Evolutionary conservation across 352 stramenopile genomes (phyloP).

Genomic region (Blastocystis sp.): DNA sequence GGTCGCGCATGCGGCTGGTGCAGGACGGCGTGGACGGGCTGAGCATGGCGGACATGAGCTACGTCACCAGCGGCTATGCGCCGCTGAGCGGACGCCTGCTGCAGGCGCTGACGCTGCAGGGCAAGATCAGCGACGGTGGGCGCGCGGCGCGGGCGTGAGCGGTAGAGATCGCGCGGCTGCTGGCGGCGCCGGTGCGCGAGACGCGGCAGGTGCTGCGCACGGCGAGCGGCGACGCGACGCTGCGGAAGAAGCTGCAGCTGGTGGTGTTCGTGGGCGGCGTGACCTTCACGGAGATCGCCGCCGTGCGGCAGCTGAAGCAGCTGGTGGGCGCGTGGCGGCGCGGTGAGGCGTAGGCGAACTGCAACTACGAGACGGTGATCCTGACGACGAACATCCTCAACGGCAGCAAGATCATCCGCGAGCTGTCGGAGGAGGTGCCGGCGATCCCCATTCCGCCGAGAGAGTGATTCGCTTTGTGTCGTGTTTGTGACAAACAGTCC

Average conservation of each 20-base stretch:
- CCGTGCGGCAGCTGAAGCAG: constrained; percentile 59
- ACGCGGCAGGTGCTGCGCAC: background rate
- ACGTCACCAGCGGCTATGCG: constrained; percentile 64
- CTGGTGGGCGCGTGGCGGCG: background rate
- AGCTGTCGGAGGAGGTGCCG: background rate
- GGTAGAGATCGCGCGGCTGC: constrained; percentile 55
- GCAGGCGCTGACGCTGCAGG: constrained; percentile 26
- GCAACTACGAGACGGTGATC: constrained; percentile 39
- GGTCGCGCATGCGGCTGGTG: constrained; percentile 44
- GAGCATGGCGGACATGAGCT: constrained; percentile 54
- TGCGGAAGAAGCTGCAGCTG: constrained; percentile 62
- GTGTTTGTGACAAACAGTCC: constrained; percentile 38
- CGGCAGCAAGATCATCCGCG: constrained; percentile 22
- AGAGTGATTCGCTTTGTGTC: constrained; percentile 3
- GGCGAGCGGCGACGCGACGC: background rate
- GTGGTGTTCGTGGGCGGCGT: constrained; percentile 59
- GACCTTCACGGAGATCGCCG: constrained; percentile 56
- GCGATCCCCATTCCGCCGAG: constrained; percentile 29
- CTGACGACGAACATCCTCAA: constrained; percentile 36
- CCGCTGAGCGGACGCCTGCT: constrained; percentile 59
- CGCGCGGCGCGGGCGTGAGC: background rate
- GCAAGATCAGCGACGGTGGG: constrained; percentile 11
- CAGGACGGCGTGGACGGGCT: constrained; percentile 56
- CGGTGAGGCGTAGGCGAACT: constrained; percentile 14
- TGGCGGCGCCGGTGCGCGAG: constrained; percentile 17